Conservation (phyloP, 23 red algal species). For the Cyanidioschyzon merolae region DNA sequence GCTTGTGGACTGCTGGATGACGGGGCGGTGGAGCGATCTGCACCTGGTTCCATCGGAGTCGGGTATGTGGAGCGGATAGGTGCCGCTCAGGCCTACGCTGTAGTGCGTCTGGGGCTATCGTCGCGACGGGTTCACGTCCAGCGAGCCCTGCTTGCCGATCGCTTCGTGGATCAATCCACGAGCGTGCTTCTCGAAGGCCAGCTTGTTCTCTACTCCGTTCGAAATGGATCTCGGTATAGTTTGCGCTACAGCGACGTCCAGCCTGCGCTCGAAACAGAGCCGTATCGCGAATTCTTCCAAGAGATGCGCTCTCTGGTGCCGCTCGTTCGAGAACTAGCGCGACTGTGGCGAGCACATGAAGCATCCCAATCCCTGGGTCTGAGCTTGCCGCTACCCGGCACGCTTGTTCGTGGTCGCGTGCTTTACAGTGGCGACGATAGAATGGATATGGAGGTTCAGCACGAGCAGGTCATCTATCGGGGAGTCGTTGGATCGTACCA, state of each 20-base stretch:
- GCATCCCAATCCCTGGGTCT: background rate
- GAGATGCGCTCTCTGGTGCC: background rate
- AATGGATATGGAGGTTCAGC: background rate
- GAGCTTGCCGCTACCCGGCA: background rate
- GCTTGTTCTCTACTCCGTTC: background rate
- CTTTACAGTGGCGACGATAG: background rate
- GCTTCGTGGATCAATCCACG: background rate
- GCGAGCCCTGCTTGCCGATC: background rate
- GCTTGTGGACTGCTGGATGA: background rate
- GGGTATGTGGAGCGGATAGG: background rate
- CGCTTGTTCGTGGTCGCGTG: background rate
- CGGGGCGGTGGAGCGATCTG: background rate
- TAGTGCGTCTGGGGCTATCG: background rate
- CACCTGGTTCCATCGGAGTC: background rate
- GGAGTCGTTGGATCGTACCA: background rate
- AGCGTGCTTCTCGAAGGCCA: background rate
- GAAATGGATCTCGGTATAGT: background rate
- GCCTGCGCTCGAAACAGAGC: background rate
- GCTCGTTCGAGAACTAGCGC: background rate
- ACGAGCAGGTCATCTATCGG: background rate
- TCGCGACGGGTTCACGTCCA: background rate
- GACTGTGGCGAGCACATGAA: background rate
- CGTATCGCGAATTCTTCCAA: background rate
- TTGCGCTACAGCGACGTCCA: constrained; percentile 3
- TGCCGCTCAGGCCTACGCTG: background rate